Percentiles rank a stretch among this genome's conserved stretches.
Conservation (phyloP, 2,329 filamentous ascomycete species). For the Diaporthe helianthi region DNA sequence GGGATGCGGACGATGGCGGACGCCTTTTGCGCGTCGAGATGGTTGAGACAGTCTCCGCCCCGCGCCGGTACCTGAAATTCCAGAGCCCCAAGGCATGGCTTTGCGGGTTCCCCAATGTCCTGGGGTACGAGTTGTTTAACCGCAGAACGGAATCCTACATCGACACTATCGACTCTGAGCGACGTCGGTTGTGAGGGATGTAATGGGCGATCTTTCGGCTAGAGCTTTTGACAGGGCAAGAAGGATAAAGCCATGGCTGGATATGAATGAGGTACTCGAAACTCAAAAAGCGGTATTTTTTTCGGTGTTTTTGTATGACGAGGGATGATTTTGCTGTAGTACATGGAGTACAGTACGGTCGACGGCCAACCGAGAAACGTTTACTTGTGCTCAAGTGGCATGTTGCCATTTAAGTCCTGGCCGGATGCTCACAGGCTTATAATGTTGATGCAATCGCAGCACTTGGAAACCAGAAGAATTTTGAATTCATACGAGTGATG, state of each 20-base stretch:
- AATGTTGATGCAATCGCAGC: no score
- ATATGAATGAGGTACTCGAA: background rate
- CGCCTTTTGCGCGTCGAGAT: conserved; percentile 18
- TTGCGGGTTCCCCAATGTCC: conserved; percentile 30
- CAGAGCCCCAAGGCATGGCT: conserved; percentile 14
- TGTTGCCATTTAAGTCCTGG: background rate
- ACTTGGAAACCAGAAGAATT: background rate
- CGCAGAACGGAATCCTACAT: background rate
- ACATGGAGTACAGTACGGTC: no score
- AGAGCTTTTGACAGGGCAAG: no score
- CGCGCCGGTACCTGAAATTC: conserved; percentile 14
- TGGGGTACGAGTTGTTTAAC: conserved; percentile 23
- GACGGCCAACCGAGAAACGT: no score
- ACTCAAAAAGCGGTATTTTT: background rate
- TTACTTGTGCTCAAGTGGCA: background rate
- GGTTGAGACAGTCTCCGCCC: conserved; percentile 9
- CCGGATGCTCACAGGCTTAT: background rate
- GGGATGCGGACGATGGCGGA: background rate
- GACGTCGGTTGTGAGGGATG: no score
- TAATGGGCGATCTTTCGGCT: background rate
- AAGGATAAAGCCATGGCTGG: background rate
- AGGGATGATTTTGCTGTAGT: background rate
- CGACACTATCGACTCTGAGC: background rate
- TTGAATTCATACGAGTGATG: background rate
- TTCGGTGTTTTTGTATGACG: no score